Base-by-base conservation (phyloP, 2,329 filamentous ascomycete genomes). In the Hymenoscyphus repandus region DNA sequence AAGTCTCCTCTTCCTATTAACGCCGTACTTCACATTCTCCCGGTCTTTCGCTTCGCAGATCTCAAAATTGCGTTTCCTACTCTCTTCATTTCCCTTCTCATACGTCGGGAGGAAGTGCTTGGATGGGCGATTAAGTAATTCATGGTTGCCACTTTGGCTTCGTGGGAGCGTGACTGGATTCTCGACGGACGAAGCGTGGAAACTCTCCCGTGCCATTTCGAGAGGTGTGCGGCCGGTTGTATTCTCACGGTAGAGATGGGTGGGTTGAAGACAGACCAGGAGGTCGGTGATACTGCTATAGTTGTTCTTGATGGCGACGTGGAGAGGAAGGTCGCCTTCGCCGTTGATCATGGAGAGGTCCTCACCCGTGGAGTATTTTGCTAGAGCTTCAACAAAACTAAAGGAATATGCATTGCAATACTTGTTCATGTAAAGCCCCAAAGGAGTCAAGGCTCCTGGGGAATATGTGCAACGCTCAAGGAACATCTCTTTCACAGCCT, bases 161-260 rank as follows among this genome's bases (percentile, higher is more conserved):
- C 1, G 46, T 27, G 3, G 31, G 62, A 70, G 53, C 3, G 62
- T 4, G 1, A 57, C 49, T 5, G 58, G 51, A 6, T 54, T 34
- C 7, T 54, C 48, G 13, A 62, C 55, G 41, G 52, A 50, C 3
- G 58, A 60, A 6, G 69, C 66, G 2, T 78, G 69, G 53, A 76
- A 75, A 1, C 68, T 66, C 47, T 86, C 82, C 45, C 79, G 71
- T 0, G 83, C 80, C 44, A 88, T 69, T 59, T 93, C 88, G 27
- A 77, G 74, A 0, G 88, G 85, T 0, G 88, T 93, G 13, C 79
- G 76, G 1, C 89, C 89, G 0, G 86, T 86, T 0, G 86, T 80
- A 58, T 91, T 91, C 65, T 93, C 89, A 18, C 83, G 78, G 58
- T 79, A 76, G 10, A 90, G 68, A 2, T 87, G 60, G 0, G 47